phyloP scores from a whole-genome alignment of 2,329 filamentous ascomycete species.

The Ceratocystis diversiconidia region DNA sequence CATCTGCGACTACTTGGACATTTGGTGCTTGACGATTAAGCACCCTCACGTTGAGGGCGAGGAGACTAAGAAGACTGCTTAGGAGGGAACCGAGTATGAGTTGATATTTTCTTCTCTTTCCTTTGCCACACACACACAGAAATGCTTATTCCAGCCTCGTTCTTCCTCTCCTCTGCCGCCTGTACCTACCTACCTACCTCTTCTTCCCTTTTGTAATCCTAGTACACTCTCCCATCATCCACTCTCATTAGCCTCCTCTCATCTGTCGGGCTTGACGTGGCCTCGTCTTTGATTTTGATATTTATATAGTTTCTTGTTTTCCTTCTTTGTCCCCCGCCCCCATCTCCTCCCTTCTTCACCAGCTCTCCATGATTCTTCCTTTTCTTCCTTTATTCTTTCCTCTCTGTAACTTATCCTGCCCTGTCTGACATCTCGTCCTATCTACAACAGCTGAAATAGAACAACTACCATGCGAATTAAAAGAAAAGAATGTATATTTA shows the following conservation, averaged over 20 bases:
- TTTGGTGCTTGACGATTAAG: constrained; percentile 98
- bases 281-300: not conserved
- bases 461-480: no score
- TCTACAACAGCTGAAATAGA: no score
- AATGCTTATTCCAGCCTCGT: not conserved
- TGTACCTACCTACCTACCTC: no score
- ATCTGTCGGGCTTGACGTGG: no score
- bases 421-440: no score
- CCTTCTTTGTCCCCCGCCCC: not conserved
- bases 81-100: constrained; percentile 1
- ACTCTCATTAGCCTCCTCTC: not conserved
- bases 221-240: not conserved
- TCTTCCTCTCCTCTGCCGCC: not conserved
- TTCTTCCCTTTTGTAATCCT: not conserved
- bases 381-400: not conserved
- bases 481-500: not conserved
- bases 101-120: not conserved
- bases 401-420: no score
- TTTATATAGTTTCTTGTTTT: not conserved
- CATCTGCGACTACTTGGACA: constrained; percentile 95
- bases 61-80: constrained; percentile 31
- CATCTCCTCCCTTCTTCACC: not conserved
- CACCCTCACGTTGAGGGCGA: constrained; percentile 44
- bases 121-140: not conserved
- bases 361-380: not conserved